Evolutionary conservation across 2,329 filamentous ascomycete species (phyloP).

Genomic region (Talaromyces sp.): DNA sequence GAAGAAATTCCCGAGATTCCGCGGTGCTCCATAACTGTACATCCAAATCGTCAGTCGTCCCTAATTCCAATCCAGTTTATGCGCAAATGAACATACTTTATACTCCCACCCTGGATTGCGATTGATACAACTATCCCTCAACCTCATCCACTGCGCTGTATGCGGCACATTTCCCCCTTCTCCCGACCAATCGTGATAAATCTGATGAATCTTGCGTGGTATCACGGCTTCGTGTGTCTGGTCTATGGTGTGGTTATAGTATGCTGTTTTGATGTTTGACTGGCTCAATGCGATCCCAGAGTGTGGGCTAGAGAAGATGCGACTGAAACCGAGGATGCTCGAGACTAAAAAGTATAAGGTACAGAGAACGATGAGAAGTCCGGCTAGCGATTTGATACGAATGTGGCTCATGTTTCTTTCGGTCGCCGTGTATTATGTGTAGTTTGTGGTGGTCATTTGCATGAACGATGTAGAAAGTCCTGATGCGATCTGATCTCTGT

Average conservation of each 20-base stretch:
- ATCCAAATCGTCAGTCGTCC: not conserved
- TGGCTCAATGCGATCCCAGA: slow-evolving; percentile 10
- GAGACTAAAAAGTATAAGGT: not conserved
- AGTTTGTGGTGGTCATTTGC: no score
- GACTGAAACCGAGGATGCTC: not conserved
- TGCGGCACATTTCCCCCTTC: slow-evolving; percentile 12
- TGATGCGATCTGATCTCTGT: no score
- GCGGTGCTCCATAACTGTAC: slow-evolving; percentile 22
- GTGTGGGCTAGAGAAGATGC: slow-evolving; percentile 11
- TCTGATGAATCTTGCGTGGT: slow-evolving; percentile 18
- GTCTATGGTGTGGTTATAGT: slow-evolving; percentile 9
- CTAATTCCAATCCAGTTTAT: not conserved
- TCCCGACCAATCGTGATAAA: slow-evolving; percentile 16
- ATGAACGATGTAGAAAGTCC: no score
- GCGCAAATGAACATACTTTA: slow-evolving; percentile 9
- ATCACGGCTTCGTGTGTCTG: slow-evolving; percentile 10
- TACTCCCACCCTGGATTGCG: slow-evolving; percentile 16
- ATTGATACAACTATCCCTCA: slow-evolving; percentile 15
- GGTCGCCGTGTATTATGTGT: not conserved
- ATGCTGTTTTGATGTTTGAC: slow-evolving; percentile 1
- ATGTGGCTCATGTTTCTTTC: not conserved
- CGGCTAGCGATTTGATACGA: slow-evolving; percentile 5
- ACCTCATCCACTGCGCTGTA: slow-evolving; percentile 15
- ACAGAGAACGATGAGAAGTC: not conserved
- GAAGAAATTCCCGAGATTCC: slow-evolving; percentile 20